Evolutionary conservation across 2,329 filamentous ascomycete genomes (phyloP).

Genomic region (Fusarium sp.): DNA sequence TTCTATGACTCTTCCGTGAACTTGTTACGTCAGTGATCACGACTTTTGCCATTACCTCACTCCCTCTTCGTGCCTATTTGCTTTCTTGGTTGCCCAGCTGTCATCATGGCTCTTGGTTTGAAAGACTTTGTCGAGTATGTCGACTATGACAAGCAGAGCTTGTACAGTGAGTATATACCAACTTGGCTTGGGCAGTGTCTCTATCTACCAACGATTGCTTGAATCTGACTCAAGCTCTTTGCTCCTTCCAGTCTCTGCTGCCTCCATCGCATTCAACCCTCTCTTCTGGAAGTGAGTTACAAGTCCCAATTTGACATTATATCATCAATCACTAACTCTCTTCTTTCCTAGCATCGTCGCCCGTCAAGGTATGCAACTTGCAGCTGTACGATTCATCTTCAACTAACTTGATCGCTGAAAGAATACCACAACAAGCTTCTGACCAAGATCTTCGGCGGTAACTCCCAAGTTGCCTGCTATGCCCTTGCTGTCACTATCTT

Average conservation of each 20-base stretch:
- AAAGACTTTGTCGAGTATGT: constrained; percentile 67
- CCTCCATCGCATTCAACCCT: constrained; percentile 90
- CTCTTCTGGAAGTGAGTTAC: constrained; percentile 96
- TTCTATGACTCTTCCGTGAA: constrained; percentile 29
- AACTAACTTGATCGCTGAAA: constrained; percentile 47
- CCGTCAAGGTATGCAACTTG: constrained; percentile 69
- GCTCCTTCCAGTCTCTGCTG: constrained; percentile 72
- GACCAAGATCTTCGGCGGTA: constrained; percentile 84
- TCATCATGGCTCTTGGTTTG: constrained; percentile 51
- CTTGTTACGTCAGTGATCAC: constrained; percentile 28
- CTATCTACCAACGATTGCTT: neutral
- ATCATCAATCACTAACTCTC: constrained; percentile 45
- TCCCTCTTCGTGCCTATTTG: neutral
- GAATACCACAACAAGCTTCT: constrained; percentile 93
- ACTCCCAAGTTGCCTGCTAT: constrained; percentile 84
- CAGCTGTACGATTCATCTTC: neutral
- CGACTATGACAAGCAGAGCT: constrained; percentile 71
- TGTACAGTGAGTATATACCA: constrained; percentile 64
- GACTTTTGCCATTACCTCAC: neutral
- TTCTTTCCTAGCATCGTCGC: constrained; percentile 73
- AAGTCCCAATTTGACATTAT: neutral
- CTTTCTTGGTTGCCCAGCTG: neutral
- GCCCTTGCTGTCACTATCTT: constrained; percentile 89
- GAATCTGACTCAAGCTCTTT: constrained; percentile 24
- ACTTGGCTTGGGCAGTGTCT: neutral